phyloP scores from a whole-genome alignment of 129 eudicot species.

The Chrysanthemum seticuspe region DNA sequence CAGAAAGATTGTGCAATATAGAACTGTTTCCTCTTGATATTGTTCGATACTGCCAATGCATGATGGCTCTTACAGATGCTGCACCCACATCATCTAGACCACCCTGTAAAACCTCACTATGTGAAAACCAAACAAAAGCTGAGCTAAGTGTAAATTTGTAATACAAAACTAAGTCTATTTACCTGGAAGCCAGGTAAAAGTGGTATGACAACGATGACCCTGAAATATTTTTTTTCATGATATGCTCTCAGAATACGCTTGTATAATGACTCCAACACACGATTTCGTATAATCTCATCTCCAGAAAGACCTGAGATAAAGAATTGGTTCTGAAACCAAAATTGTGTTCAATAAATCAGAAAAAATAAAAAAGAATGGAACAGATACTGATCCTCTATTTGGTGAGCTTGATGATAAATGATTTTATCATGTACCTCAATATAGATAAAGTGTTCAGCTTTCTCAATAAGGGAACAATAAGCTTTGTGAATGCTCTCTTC shows the following conservation, averaged over 20 bases:
- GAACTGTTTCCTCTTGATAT: slow-evolving; percentile 84
- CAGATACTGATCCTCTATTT: neutral
- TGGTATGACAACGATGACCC: slow-evolving; percentile 88
- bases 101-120: slow-evolving; percentile 48
- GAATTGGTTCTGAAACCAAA: slow-evolving; percentile 87
- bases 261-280: slow-evolving; percentile 78
- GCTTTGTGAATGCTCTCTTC: slow-evolving; percentile 95
- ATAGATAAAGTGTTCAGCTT: slow-evolving; percentile 88
- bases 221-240: slow-evolving; percentile 74
- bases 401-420: slow-evolving; percentile 13
- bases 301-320: slow-evolving; percentile 97
- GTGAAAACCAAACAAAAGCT: slow-evolving; percentile 22
- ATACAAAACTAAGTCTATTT: neutral
- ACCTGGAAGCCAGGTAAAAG: slow-evolving; percentile 89
- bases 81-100: slow-evolving; percentile 98
- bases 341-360: slow-evolving; percentile 14
- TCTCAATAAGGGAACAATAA: slow-evolving; percentile 94
- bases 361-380: neutral
- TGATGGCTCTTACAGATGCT: slow-evolving; percentile 96
- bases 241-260: slow-evolving; percentile 81
- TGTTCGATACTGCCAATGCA: slow-evolving; percentile 99
- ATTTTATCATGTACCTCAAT: slow-evolving; percentile 67
- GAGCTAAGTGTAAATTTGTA: slow-evolving; percentile 4
- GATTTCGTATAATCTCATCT: slow-evolving; percentile 80
- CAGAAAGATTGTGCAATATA: slow-evolving; percentile 77